phyloP scores from a whole-genome alignment of 163 green algal species.

The Chlorella variabilis region DNA sequence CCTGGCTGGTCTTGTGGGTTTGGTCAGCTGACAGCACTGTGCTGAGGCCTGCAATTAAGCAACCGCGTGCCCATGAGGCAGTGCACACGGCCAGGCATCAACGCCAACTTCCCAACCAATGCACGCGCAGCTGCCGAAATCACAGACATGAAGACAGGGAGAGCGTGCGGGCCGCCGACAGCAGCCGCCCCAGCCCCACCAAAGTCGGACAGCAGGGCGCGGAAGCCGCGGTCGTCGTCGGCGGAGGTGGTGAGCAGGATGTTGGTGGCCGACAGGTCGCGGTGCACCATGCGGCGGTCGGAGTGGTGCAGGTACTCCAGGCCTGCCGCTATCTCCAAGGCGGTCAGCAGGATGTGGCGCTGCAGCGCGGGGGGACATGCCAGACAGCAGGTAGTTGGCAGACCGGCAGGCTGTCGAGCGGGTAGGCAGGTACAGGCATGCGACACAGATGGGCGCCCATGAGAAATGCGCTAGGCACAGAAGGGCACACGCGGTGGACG shows the following conservation, averaged over 20 bases:
- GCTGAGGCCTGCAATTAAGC: constrained; percentile 20
- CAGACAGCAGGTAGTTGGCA: no score
- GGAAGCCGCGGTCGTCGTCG: constrained; percentile 43
- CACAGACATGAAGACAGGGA: not conserved
- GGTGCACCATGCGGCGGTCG: constrained; percentile 39
- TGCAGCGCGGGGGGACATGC: not conserved
- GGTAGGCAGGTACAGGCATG: not conserved
- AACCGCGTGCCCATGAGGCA: no score
- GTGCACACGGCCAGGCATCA: not conserved
- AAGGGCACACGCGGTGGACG: no score
- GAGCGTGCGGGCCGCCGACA: no score
- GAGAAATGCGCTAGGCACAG: no score
- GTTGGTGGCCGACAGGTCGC: constrained; percentile 46
- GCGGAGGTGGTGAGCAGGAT: constrained; percentile 30
- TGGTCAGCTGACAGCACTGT: not conserved
- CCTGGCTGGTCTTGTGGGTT: constrained; percentile 16
- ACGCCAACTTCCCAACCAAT: no score
- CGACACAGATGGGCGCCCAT: no score
- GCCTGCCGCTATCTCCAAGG: constrained; percentile 38
- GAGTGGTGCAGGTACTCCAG: constrained; percentile 44
- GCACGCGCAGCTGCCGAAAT: no score
- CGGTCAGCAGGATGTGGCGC: constrained; percentile 6
- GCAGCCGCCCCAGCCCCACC: not conserved
- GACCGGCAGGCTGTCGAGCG: not conserved
- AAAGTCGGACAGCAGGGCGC: constrained; percentile 44